A percentile compares a stretch with the other conserved stretches of the same genome.
Conservation (phyloP, 306 rosid genomes). For the barrel medic (Medicago truncatula) region DNA sequence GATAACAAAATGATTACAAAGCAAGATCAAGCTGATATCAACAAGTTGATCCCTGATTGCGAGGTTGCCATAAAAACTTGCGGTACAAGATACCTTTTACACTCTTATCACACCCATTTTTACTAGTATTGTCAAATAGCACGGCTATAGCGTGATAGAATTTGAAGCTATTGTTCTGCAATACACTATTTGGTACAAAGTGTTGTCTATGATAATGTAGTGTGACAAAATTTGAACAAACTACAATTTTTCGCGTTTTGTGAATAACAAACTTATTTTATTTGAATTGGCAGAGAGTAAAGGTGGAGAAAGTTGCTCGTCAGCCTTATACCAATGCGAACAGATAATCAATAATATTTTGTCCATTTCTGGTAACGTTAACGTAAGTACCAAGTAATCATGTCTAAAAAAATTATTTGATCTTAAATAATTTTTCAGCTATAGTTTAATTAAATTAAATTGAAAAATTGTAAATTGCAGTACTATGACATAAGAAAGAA, state of each 20-base stretch:
- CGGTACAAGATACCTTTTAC: slow-evolving; percentile 45
- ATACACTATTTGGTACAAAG: background rate
- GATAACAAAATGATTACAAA: slow-evolving; percentile 58
- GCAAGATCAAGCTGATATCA: slow-evolving; percentile 48
- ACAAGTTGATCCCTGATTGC: slow-evolving; percentile 61
- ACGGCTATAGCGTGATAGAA: background rate
- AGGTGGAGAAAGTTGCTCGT: slow-evolving; percentile 61
- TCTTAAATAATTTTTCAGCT: background rate
- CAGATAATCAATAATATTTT: slow-evolving; percentile 52
- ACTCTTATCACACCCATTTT: background rate
- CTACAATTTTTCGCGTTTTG: background rate
- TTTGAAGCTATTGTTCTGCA: background rate
- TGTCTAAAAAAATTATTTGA: background rate
- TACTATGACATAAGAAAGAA: slow-evolving; percentile 84
- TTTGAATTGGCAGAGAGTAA: slow-evolving; percentile 49
- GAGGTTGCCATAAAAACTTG: slow-evolving; percentile 51
- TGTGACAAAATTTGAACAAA: background rate
- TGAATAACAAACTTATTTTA: background rate
- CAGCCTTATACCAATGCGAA: slow-evolving; percentile 50
- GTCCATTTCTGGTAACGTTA: slow-evolving; percentile 47
- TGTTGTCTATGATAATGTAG: background rate
- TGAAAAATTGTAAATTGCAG: slow-evolving; percentile 49
- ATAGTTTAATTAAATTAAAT: background rate
- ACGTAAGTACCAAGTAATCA: slow-evolving; percentile 64
- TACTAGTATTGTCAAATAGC: no score